A percentile compares a stretch with the other conserved stretches of the same genome.
Evolutionary conservation across 208 protist genomes (phyloP).

Genomic region (Wallacemonas sp.): DNA sequence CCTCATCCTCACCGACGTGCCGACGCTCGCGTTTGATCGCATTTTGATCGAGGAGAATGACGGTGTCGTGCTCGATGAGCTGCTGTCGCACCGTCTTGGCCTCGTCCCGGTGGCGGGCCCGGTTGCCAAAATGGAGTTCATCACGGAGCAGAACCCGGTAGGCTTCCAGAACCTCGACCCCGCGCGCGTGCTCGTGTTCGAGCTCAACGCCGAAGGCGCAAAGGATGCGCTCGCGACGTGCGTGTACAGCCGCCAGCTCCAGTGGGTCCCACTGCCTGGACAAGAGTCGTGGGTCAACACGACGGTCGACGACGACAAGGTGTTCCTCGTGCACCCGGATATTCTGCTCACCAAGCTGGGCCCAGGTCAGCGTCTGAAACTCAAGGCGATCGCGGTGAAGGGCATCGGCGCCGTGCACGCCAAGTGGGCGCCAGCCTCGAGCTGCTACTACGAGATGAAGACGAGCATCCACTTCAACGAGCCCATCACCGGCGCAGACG

Average conservation of each 20-base stretch:
- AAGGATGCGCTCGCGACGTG: constrained; percentile 63
- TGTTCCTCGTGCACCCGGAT: constrained; percentile 96
- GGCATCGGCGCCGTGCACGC: constrained; percentile 97
- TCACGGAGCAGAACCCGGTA: constrained; percentile 55
- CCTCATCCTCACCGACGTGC: constrained; percentile 97
- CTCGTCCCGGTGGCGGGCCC: constrained; percentile 97
- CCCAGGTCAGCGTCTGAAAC: constrained; percentile 95
- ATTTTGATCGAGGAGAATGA: constrained; percentile 98
- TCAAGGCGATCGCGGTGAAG: constrained; percentile 94
- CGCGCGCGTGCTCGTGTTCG: constrained; percentile 76
- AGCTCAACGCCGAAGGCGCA: constrained; percentile 69
- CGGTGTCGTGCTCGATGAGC: constrained; percentile 97
- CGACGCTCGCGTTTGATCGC: constrained; percentile 98
- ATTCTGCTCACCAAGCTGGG: constrained; percentile 98
- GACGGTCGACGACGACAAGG: constrained; percentile 43
- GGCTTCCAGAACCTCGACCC: constrained; percentile 77
- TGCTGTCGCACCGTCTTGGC: constrained; percentile 96
- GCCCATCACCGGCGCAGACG: constrained; percentile 67
- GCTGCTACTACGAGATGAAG: constrained; percentile 96
- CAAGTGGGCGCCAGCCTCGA: constrained; percentile 98
- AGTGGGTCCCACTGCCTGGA: constrained; percentile 93
- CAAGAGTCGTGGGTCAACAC: constrained; percentile 52
- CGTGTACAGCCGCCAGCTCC: constrained; percentile 91
- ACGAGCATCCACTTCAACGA: constrained; percentile 91
- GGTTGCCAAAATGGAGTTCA: constrained; percentile 90